Evolutionary conservation across 306 rosid genomes (phyloP).

Genomic region (Hylodesmum podocarpum): DNA sequence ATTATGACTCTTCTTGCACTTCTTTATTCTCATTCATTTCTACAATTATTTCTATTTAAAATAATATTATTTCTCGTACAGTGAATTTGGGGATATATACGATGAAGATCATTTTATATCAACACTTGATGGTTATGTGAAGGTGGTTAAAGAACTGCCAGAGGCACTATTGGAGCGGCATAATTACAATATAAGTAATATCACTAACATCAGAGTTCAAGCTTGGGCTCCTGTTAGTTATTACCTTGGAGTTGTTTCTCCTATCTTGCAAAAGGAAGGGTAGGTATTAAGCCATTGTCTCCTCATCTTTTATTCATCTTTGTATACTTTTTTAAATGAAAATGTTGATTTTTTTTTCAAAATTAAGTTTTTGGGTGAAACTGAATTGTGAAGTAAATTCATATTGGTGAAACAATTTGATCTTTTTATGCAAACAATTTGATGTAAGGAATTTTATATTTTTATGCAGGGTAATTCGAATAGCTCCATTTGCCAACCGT

Average conservation of each 20-base stretch:
- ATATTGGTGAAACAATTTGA: slow-evolving; percentile 6
- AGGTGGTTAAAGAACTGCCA: slow-evolving; percentile 87
- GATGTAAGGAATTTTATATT: neutral
- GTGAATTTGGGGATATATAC: slow-evolving; percentile 83
- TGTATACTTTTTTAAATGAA: neutral
- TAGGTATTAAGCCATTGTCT: slow-evolving; percentile 36
- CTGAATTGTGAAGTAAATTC: slow-evolving; percentile 8
- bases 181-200: slow-evolving; percentile 60
- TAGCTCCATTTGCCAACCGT: slow-evolving; percentile 94
- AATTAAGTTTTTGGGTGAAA: neutral
- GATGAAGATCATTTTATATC: slow-evolving; percentile 90
- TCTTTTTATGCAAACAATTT: neutral
- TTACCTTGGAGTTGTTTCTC: slow-evolving; percentile 79
- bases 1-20: slow-evolving; percentile 1
- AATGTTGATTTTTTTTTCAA: neutral
- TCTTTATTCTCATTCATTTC: slow-evolving; percentile 17
- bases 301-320: slow-evolving; percentile 2
- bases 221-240: slow-evolving; percentile 88
- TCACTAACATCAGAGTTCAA: slow-evolving; percentile 70
- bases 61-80: slow-evolving; percentile 34
- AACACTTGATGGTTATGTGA: slow-evolving; percentile 79
- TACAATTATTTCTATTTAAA: slow-evolving; percentile 20
- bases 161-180: slow-evolving; percentile 65
- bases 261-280: slow-evolving; percentile 82
- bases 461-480: slow-evolving; percentile 73